Evolutionary conservation across 257 asterid species (phyloP).

Genomic region (Ilex aquifolium): DNA sequence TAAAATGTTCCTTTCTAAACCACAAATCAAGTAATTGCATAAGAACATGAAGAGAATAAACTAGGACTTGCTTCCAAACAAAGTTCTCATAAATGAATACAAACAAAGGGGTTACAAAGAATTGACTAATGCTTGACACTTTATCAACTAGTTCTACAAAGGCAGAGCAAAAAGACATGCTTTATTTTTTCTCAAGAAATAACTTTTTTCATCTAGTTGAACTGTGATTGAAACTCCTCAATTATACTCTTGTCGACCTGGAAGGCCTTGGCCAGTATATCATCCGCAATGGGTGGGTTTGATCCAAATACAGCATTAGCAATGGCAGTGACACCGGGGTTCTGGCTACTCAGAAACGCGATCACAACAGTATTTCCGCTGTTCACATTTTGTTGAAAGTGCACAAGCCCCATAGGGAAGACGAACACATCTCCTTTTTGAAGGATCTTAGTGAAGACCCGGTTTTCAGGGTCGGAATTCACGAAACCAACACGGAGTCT

Average conservation of each 20-base stretch:
- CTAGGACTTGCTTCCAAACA: no score
- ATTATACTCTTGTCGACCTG: constrained; percentile 24
- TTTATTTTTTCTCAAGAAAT: no score
- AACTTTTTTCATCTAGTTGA: neutral
- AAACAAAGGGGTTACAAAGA: no score
- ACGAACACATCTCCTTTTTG: constrained; percentile 34
- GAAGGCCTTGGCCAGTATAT: constrained; percentile 39
- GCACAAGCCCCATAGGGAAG: constrained; percentile 38
- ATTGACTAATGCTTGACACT: no score
- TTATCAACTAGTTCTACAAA: no score
- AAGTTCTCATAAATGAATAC: no score
- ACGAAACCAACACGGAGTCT: constrained; percentile 34
- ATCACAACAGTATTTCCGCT: constrained; percentile 20
- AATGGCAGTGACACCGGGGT: constrained; percentile 29
- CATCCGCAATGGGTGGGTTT: constrained; percentile 22
- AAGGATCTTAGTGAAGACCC: constrained; percentile 22
- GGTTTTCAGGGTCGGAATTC: constrained; percentile 31
- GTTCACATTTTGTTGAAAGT: constrained; percentile 31
- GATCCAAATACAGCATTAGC: constrained; percentile 40
- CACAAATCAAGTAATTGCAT: no score
- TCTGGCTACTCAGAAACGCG: constrained; percentile 38
- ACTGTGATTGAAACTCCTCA: constrained; percentile 25
- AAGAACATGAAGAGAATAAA: no score
- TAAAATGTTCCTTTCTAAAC: no score
- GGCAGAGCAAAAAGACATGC: no score